Evolutionary conservation across 2,329 filamentous ascomycete genomes (phyloP), one percentile per base, ranked within the genome.

Genomic region (Aspergillus sp.): DNA sequence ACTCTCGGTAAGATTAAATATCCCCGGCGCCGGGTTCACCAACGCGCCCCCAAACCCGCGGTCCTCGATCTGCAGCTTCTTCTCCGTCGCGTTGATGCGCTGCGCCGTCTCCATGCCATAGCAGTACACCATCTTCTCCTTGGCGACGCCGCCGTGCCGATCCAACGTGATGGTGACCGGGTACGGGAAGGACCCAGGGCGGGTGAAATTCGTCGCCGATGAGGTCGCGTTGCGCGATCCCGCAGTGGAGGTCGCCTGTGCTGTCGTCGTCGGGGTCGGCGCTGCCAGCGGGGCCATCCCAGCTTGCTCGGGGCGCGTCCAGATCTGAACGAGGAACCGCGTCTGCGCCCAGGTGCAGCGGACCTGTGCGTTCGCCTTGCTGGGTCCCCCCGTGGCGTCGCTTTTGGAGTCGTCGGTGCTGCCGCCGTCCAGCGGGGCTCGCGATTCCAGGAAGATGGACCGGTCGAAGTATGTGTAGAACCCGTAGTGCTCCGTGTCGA

Each of bases 391-490:
- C 45, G 80, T 69, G 8, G 65, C 54, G 55, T 82, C 79, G n/a
- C 72, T 72, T 3, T 75, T 64, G 3, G 72, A 66, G 8, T 73
- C 66, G 36, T 73, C 72, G 9, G 64, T 65, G 33, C 67, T 68
- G 1, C 66, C 65, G 14, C 65, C 56, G 32, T 80, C 79, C 52
- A 82, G 66, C 1, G 74, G 68, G 0, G 72, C 71, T 10, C 79
- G 73, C 14, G 83, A 85, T 60, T 85, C 84, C 56, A 95, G 78
- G 75, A 93, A 95, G 57, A 95, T 89, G 8, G 87, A 88, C 59
- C 91, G 89, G 72, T 91, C 86, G 71, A 89, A 97, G 76, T 96
- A 95, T 0, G 83, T 89, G 74, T 96, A 96, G 74, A 96, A 96
- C 2, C 90, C 90, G 70, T 95, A 96, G 72, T 96, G 90, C 69